A percentile compares a stretch with the other conserved stretches of the same genome.
Conservation (phyloP, 495 filamentous ascomycete species). For the Penicillium pancosmium region DNA sequence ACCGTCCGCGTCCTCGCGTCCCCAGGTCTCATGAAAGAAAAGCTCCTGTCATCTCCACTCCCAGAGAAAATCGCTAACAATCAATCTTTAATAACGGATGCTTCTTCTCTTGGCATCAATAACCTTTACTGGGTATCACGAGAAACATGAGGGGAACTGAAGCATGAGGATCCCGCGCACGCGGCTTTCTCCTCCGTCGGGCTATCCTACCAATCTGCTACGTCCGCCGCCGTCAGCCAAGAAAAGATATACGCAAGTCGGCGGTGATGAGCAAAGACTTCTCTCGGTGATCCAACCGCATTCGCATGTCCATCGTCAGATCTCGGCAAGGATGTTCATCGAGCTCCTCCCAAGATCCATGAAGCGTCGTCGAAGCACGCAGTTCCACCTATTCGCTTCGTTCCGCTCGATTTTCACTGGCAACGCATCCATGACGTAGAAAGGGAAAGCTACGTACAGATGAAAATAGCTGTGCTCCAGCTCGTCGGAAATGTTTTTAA, state of each 20-base stretch:
- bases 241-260: conserved; percentile 10
- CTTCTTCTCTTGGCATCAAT: not conserved
- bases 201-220: not conserved
- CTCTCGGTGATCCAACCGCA: not conserved
- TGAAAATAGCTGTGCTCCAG: not conserved
- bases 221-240: conserved; percentile 6
- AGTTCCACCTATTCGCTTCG: not conserved
- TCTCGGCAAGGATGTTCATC: not conserved
- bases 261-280: not conserved
- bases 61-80: not conserved
- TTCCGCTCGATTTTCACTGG: not conserved
- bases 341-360: not conserved
- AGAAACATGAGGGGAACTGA: not conserved
- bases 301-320: not conserved
- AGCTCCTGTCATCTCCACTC: not conserved
- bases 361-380: not conserved
- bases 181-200: not conserved
- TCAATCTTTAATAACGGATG: not conserved
- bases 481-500: not conserved
- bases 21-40: not conserved
- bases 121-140: not conserved
- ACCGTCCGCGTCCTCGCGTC: conserved; percentile 1
- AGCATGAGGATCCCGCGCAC: not conserved
- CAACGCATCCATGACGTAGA: conserved; percentile 4
- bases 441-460: not conserved